Conservation (phyloP, 108 stramenopile species). For the Skeletonema marinoi region DNA sequence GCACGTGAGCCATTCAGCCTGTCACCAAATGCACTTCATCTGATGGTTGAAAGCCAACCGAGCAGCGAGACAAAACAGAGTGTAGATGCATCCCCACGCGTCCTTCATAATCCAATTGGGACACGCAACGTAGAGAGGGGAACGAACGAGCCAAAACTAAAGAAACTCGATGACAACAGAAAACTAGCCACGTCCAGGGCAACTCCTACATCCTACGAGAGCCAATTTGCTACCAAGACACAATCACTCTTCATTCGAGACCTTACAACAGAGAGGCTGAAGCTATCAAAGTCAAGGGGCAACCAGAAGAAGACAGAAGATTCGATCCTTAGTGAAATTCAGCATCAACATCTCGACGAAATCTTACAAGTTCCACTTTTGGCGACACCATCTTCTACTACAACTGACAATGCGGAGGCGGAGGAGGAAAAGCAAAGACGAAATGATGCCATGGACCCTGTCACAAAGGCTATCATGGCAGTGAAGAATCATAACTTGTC, state of each 20-base stretch:
- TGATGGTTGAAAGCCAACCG: background rate
- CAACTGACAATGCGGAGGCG: too few species aligned
- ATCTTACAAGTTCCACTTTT: constrained; percentile 48
- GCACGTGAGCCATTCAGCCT: background rate
- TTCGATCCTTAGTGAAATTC: constrained; percentile 36
- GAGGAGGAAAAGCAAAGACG: constrained; percentile 26
- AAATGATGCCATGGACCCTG: constrained; percentile 34
- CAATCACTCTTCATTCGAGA: constrained; percentile 69
- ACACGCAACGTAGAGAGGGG: constrained; percentile 35
- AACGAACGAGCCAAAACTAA: constrained; percentile 17
- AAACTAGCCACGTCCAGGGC: constrained; percentile 65
- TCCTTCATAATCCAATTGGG: background rate
- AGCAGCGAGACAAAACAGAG: background rate
- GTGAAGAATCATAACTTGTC: constrained; percentile 66
- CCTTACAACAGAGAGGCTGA: constrained; percentile 61
- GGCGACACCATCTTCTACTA: background rate
- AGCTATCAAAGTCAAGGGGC: constrained; percentile 32
- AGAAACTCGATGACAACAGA: constrained; percentile 54
- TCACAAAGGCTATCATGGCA: constrained; percentile 62
- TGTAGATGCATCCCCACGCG: background rate
- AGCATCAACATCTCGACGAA: constrained; percentile 44
- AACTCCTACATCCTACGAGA: constrained; percentile 53
- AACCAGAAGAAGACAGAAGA: constrained; percentile 39
- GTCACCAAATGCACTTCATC: background rate
- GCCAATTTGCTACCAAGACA: constrained; percentile 59